phyloP scores from a whole-genome alignment of 768 basidiomycete genomes.

The Plicaturopsis crispa region DNA sequence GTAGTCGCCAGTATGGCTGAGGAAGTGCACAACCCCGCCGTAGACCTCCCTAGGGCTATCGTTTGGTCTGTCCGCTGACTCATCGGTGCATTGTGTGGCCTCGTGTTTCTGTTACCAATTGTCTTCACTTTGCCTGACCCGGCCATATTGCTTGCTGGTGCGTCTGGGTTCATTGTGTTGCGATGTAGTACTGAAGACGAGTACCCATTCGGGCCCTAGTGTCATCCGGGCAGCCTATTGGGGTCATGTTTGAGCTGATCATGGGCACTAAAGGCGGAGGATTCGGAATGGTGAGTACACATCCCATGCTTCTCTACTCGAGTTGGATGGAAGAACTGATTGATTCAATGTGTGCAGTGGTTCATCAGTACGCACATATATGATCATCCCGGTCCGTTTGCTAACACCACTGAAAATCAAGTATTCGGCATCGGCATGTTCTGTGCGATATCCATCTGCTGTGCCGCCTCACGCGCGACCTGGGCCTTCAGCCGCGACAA shows the following conservation, averaged over 20 bases:
- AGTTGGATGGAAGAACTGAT: background rate
- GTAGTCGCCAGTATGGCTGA: slow-evolving; percentile 61
- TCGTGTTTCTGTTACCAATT: slow-evolving; percentile 54
- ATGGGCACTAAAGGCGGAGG: slow-evolving; percentile 59
- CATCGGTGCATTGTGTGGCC: slow-evolving; percentile 40
- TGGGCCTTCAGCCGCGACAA: slow-evolving; percentile 68
- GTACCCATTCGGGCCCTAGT: slow-evolving; percentile 21
- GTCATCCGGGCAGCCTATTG: slow-evolving; percentile 56
- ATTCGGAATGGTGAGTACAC: slow-evolving; percentile 43
- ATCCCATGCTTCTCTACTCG: slow-evolving; percentile 4
- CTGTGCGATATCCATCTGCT: slow-evolving; percentile 59
- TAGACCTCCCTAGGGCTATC: slow-evolving; percentile 49
- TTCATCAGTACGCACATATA: slow-evolving; percentile 32
- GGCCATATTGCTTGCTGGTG: slow-evolving; percentile 41
- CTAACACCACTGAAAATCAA: slow-evolving; percentile 12
- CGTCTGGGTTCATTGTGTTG: slow-evolving; percentile 5
- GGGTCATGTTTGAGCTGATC: slow-evolving; percentile 51
- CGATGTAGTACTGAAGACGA: slow-evolving; percentile 5
- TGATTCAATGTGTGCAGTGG: slow-evolving; percentile 21
- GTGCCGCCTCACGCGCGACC: slow-evolving; percentile 60
- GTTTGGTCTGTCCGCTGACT: slow-evolving; percentile 47
- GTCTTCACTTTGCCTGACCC: slow-evolving; percentile 60
- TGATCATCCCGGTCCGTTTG: background rate
- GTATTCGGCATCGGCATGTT: slow-evolving; percentile 53
- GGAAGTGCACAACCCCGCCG: slow-evolving; percentile 52